Percentiles rank a stretch among this genome's conserved stretches.
phyloP scores from a whole-genome alignment of 768 basidiomycete genomes.

The Podaxis sp. region DNA sequence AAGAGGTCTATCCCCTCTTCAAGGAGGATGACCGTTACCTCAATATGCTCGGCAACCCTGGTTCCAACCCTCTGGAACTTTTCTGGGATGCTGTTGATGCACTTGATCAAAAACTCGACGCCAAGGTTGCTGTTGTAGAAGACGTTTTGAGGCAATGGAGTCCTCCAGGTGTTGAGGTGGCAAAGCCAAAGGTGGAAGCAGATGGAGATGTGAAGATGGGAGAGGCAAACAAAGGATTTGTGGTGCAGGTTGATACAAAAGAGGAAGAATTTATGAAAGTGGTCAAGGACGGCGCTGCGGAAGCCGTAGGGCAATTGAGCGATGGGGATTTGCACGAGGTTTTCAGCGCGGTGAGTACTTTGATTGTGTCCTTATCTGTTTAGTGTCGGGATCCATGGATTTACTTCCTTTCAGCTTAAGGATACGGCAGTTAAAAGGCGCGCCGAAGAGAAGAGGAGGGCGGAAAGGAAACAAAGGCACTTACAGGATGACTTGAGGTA shows the following conservation, averaged over 20 bases:
- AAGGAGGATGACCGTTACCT: slow-evolving; percentile 79
- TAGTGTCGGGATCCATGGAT: not conserved
- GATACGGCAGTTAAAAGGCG: slow-evolving; percentile 68
- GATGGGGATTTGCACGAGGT: slow-evolving; percentile 52
- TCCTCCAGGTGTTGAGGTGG: slow-evolving; percentile 28
- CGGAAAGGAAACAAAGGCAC: slow-evolving; percentile 81
- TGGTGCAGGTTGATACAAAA: slow-evolving; percentile 51
- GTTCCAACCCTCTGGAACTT: slow-evolving; percentile 91
- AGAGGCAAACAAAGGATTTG: slow-evolving; percentile 29
- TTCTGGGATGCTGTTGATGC: slow-evolving; percentile 94
- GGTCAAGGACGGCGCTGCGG: slow-evolving; percentile 53
- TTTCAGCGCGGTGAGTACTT: slow-evolving; percentile 54
- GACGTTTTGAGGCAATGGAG: slow-evolving; percentile 44
- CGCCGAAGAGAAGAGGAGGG: slow-evolving; percentile 81
- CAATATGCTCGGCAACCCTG: slow-evolving; percentile 85
- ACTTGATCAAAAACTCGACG: slow-evolving; percentile 81
- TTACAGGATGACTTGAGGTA: slow-evolving; percentile 95
- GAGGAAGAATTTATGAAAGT: slow-evolving; percentile 59
- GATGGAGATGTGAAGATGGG: slow-evolving; percentile 22
- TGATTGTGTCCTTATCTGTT: not conserved
- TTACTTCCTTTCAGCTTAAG: slow-evolving; percentile 49
- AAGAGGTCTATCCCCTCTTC: slow-evolving; percentile 77
- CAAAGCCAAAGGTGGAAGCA: slow-evolving; percentile 24
- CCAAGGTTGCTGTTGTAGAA: slow-evolving; percentile 67
- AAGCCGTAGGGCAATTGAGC: slow-evolving; percentile 40